Conservation (phyloP, 2,329 filamentous ascomycete species). For the Colletotrichum theobromicola region DNA sequence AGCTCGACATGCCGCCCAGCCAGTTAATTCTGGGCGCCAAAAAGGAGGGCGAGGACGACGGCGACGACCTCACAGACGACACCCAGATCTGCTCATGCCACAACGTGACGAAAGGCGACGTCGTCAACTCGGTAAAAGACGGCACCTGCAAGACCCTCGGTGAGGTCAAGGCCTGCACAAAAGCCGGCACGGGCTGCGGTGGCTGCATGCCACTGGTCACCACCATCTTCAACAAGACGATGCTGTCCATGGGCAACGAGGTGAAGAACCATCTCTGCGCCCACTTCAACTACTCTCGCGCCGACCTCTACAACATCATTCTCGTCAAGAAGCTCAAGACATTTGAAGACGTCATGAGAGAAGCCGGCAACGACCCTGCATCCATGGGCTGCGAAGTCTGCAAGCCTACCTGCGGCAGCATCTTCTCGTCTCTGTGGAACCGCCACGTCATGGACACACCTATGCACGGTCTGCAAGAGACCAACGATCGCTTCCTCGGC, state of each 20-base stretch:
- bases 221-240: conserved; percentile 88
- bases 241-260: conserved; percentile 84
- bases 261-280: conserved; percentile 86
- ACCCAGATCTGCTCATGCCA: conserved; percentile 93
- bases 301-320: conserved; percentile 89
- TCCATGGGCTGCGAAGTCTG: conserved; percentile 87
- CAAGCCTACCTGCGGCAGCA: conserved; percentile 82
- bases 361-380: conserved; percentile 72
- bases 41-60: conserved; percentile 75
- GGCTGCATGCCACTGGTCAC: conserved; percentile 90
- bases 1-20: conserved; percentile 77
- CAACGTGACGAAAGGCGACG: conserved; percentile 86
- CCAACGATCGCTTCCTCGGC: conserved; percentile 85
- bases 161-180: conserved; percentile 88
- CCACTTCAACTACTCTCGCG: conserved; percentile 83
- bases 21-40: conserved; percentile 83
- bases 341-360: conserved; percentile 78
- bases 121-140: conserved; percentile 74
- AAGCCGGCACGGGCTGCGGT: conserved; percentile 89
- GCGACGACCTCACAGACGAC: conserved; percentile 81
- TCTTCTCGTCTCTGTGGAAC: conserved; percentile 84
- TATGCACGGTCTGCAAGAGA: conserved; percentile 81
- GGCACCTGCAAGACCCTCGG: conserved; percentile 82
- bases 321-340: conserved; percentile 79
- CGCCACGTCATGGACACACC: conserved; percentile 77